These are phyloP conservation scores for Raffaelea deltoideospora DNA, from an alignment of 2,329 filamentous ascomycete species.

Conservation along the genomic window DNA sequence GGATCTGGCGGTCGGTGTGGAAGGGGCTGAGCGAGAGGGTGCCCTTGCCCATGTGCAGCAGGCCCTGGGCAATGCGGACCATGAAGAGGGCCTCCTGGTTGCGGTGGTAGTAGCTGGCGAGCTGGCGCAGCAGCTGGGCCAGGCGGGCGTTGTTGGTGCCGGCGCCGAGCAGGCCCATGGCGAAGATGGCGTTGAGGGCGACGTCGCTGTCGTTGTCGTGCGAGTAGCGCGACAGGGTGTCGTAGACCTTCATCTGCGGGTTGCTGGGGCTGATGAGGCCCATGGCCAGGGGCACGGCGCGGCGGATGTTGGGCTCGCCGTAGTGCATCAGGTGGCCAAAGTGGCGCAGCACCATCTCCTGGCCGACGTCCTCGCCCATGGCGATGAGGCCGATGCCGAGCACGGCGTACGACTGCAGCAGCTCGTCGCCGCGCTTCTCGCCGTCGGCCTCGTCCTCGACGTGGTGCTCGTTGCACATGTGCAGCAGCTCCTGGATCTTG, in stretches of 20 bases:
- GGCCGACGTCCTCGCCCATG: slow-evolving; percentile 96
- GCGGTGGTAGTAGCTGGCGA: slow-evolving; percentile 95
- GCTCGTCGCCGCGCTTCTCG: slow-evolving; percentile 91
- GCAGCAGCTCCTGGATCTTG: slow-evolving; percentile 91
- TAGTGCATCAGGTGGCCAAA: slow-evolving; percentile 99
- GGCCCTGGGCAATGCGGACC: slow-evolving; percentile 95
- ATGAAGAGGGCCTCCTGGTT: slow-evolving; percentile 96
- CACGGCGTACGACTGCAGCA: slow-evolving; percentile 91
- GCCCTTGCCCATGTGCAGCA: slow-evolving; percentile 98
- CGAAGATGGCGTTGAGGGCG: slow-evolving; percentile 95
- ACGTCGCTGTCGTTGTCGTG: slow-evolving; percentile 99
- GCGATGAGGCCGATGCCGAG: slow-evolving; percentile 85
- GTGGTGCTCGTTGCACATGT: slow-evolving; percentile 95
- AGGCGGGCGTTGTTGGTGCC: slow-evolving; percentile 96
- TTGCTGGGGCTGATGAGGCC: slow-evolving; percentile 94
- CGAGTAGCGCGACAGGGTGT: slow-evolving; percentile 90
- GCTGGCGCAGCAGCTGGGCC: slow-evolving; percentile 82
- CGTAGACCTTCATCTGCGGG: slow-evolving; percentile 99
- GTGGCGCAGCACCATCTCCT: slow-evolving; percentile 96
- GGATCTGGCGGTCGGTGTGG: slow-evolving; percentile 92
- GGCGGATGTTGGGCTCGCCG: slow-evolving; percentile 90
- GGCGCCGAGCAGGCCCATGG: slow-evolving; percentile 92
- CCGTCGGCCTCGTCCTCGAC: slow-evolving; percentile 85
- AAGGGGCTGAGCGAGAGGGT: slow-evolving; percentile 95
- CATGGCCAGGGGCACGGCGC: slow-evolving; percentile 91